Conservation (phyloP, 805 yeast species). For the Lipomyces orientalis region DNA sequence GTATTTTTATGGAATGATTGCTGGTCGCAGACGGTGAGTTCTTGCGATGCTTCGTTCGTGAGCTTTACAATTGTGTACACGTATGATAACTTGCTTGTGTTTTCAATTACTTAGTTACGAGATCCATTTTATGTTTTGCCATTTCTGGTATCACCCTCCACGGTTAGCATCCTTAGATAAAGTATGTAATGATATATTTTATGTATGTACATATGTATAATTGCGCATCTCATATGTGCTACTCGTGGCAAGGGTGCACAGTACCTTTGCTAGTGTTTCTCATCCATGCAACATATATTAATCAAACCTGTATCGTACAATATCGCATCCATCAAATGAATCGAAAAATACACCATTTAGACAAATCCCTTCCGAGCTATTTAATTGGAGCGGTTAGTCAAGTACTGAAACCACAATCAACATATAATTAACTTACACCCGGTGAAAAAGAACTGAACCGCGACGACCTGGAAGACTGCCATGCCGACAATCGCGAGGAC, state of each 20-base stretch:
- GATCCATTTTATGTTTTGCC: background rate
- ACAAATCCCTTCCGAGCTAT: conserved; percentile 40
- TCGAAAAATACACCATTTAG: conserved; percentile 9
- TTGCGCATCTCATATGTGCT: background rate
- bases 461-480: conserved; percentile 76
- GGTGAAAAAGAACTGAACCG: conserved; percentile 80
- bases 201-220: conserved; percentile 5
- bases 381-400: background rate
- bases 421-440: conserved; percentile 40
- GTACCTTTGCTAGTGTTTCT: background rate
- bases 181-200: background rate
- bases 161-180: background rate
- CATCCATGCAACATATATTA: background rate
- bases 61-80: background rate
- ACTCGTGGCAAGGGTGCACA: background rate
- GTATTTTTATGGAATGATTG: background rate
- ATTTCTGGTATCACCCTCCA: background rate
- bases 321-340: background rate
- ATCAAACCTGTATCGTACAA: conserved; percentile 2
- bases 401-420: background rate
- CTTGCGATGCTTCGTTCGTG: background rate
- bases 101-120: background rate
- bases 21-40: background rate
- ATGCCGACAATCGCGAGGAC: conserved; percentile 76
- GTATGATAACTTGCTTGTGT: background rate